Evolutionary conservation across 805 yeast species (phyloP).

Genomic region (Saturnispora serradocipensis): DNA sequence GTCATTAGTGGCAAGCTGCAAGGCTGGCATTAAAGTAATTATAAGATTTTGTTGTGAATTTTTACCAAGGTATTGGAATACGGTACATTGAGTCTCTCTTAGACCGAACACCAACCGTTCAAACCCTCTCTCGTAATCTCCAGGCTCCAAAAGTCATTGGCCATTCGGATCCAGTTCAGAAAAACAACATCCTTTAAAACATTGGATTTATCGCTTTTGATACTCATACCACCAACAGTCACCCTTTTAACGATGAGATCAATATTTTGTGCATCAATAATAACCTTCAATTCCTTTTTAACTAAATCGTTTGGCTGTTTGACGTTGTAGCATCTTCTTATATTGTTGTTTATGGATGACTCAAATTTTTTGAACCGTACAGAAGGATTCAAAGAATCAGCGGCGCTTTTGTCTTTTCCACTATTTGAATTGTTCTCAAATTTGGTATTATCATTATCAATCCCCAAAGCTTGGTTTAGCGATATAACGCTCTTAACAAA

Average conservation of each 20-base stretch:
- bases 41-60: neutral
- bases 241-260: constrained; percentile 8
- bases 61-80: neutral
- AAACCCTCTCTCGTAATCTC: constrained; percentile 18
- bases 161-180: constrained; percentile 19
- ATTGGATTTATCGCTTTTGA: neutral
- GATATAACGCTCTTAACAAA: constrained; percentile 18
- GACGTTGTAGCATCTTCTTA: constrained; percentile 13
- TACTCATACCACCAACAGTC: constrained; percentile 13
- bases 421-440: constrained; percentile 2
- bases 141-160: constrained; percentile 13
- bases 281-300: constrained; percentile 11
- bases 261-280: constrained; percentile 6
- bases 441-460: neutral
- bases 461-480: constrained; percentile 15
- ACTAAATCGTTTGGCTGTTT: constrained; percentile 14
- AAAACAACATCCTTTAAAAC: constrained; percentile 8
- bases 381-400: constrained; percentile 4
- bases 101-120: constrained; percentile 21
- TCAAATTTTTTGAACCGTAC: constrained; percentile 17
- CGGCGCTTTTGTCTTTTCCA: neutral
- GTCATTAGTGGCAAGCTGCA: neutral
- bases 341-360: constrained; percentile 15
- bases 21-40: neutral
- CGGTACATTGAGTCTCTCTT: neutral